phyloP scores from a whole-genome alignment of 805 yeast species.

The Starmerella scarabaei region DNA sequence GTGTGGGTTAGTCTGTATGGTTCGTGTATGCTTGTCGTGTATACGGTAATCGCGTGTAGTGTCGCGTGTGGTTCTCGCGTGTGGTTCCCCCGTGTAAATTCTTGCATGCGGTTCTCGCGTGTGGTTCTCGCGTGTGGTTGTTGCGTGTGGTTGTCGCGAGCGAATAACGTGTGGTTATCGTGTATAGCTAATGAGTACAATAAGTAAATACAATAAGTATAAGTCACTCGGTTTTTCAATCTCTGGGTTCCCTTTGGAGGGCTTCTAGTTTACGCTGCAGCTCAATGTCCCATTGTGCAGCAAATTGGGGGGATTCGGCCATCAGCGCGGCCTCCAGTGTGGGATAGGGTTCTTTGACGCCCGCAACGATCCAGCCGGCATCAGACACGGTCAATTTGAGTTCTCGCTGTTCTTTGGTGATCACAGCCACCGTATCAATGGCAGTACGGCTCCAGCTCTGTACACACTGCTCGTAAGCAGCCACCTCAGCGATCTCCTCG shows the following conservation, averaged over 20 bases:
- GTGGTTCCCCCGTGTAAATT: not conserved
- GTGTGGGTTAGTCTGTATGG: not conserved
- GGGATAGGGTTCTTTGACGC: slow-evolving; percentile 18
- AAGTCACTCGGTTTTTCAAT: no score
- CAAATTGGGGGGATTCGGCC: slow-evolving; percentile 22
- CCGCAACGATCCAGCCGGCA: slow-evolving; percentile 17
- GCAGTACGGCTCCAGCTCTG: slow-evolving; percentile 3
- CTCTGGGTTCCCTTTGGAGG: no score
- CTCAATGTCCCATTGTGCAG: slow-evolving; percentile 16
- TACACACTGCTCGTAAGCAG: slow-evolving; percentile 3
- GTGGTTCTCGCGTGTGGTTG: not conserved
- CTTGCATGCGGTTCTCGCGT: not conserved
- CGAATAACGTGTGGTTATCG: no score
- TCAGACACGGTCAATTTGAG: slow-evolving; percentile 7
- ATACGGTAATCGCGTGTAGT: no score
- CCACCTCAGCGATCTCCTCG: slow-evolving; percentile 12
- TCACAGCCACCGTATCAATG: slow-evolving; percentile 2
- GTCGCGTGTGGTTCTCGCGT: not conserved
- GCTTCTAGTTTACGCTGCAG: slow-evolving; percentile 6
- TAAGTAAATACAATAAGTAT: no score
- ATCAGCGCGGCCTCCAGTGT: slow-evolving; percentile 26
- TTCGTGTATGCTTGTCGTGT: no score
- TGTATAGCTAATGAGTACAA: no score
- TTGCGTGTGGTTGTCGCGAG: no score
- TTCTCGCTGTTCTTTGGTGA: slow-evolving; percentile 16